Percentiles rank a stretch among this genome's conserved stretches.
Evolutionary conservation across 2,329 filamentous ascomycete genomes (phyloP).

Genomic region (Pseudogymnoascus sp.): DNA sequence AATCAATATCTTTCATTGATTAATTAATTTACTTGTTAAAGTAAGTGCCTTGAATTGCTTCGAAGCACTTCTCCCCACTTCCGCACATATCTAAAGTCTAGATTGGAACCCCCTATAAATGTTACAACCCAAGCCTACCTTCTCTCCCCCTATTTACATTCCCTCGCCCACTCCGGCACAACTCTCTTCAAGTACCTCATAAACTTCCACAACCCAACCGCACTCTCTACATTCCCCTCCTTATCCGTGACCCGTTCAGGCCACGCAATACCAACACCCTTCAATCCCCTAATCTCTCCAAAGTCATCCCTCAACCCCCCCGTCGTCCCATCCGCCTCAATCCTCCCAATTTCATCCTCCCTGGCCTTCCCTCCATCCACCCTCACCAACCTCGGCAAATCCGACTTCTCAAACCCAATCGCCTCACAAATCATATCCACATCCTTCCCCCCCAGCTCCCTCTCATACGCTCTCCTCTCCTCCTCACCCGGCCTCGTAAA

Average conservation of each 20-base stretch:
- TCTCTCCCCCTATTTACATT: conserved; percentile 37
- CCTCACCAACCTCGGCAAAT: conserved; percentile 37
- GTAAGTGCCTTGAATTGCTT: not conserved
- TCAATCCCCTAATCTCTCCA: conserved; percentile 36
- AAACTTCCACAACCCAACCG: conserved; percentile 57
- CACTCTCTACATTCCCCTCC: conserved; percentile 50
- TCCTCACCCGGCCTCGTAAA: conserved; percentile 19
- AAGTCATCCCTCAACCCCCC: conserved; percentile 40
- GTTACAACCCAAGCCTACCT: conserved; percentile 47
- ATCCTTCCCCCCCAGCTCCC: conserved; percentile 39
- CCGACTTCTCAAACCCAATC: conserved; percentile 46
- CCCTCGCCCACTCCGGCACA: conserved; percentile 38
- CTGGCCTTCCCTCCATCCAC: conserved; percentile 17
- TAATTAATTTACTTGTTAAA: not conserved
- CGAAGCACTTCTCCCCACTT: not conserved
- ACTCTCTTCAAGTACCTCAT: conserved; percentile 53
- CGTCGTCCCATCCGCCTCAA: conserved; percentile 28
- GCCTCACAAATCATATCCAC: conserved; percentile 40
- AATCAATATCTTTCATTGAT: not conserved
- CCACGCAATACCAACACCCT: conserved; percentile 55
- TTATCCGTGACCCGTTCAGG: conserved; percentile 53
- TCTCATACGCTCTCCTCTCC: conserved; percentile 37
- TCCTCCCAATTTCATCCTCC: conserved; percentile 14
- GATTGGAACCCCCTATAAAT: not conserved
- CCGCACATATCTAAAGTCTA: not conserved